Evolutionary conservation across 305 asterid species (phyloP).

Genomic region (Solanum hybrid): DNA sequence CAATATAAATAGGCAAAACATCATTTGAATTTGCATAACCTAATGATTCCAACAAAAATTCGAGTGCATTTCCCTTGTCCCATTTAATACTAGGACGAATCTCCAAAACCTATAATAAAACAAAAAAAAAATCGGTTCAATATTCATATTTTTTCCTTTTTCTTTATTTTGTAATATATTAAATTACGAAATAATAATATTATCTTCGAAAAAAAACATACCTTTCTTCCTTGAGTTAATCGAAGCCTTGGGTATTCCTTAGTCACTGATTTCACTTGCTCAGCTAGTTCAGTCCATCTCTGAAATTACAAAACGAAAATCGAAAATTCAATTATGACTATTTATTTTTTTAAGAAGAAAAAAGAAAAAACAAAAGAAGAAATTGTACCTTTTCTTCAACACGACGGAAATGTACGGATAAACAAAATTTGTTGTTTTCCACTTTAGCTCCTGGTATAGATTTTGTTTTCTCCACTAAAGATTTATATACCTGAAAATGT

Average conservation of each 20-base stretch:
- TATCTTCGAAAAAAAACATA: not conserved
- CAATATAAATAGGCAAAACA: conserved; percentile 71
- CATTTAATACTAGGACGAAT: conserved; percentile 90
- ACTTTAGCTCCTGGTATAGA: conserved; percentile 34
- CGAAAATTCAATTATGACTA: not conserved
- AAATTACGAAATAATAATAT: not conserved
- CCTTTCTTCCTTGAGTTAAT: conserved; percentile 68
- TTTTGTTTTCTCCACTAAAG: conserved; percentile 31
- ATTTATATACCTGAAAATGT: conserved; percentile 26
- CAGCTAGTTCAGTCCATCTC: conserved; percentile 74
- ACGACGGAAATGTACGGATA: conserved; percentile 44
- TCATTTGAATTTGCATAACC: conserved; percentile 53
- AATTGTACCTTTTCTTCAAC: conserved; percentile 35
- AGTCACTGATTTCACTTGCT: conserved; percentile 48
- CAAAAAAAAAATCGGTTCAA: not conserved
- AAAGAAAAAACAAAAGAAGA: not conserved
- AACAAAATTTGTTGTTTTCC: conserved; percentile 38
- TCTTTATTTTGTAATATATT: not conserved
- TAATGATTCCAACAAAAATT: conserved; percentile 71
- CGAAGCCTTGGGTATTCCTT: conserved; percentile 52
- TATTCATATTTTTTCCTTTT: not conserved
- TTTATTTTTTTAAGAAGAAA: too few species aligned
- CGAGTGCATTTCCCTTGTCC: conserved; percentile 94
- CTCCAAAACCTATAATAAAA: conserved; percentile 46
- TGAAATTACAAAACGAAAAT: conserved; percentile 5